Evolutionary conservation across 2,329 filamentous ascomycete genomes (phyloP).

Genomic region (Exophiala aquamarina): DNA sequence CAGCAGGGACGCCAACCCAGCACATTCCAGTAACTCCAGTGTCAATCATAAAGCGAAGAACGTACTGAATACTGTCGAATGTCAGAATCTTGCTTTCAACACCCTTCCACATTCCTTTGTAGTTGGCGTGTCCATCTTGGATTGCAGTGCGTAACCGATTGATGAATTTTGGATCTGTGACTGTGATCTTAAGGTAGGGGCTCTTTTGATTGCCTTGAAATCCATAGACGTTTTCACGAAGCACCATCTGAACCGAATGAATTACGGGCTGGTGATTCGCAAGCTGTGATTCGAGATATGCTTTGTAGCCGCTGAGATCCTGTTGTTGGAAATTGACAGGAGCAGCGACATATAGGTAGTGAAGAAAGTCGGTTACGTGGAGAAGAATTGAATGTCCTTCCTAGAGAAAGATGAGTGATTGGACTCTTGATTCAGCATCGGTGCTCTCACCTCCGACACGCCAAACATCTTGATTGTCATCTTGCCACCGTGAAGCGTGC

Average conservation of each 20-base stretch:
- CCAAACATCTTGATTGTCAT: constrained; percentile 89
- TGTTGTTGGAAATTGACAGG: constrained; percentile 75
- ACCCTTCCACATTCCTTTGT: constrained; percentile 83
- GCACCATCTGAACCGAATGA: constrained; percentile 74
- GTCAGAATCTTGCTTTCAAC: constrained; percentile 74
- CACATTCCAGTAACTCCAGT: constrained; percentile 93
- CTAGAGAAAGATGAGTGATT: constrained; percentile 33
- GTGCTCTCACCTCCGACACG: constrained; percentile 67
- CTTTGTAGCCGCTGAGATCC: constrained; percentile 73
- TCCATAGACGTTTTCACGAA: constrained; percentile 88
- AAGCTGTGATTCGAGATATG: constrained; percentile 76
- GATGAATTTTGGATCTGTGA: constrained; percentile 85
- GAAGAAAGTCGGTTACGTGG: constrained; percentile 92
- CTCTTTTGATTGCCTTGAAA: constrained; percentile 92
- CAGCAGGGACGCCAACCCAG: constrained; percentile 84
- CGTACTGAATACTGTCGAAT: constrained; percentile 94
- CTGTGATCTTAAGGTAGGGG: constrained; percentile 89
- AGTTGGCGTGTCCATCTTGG: constrained; percentile 76
- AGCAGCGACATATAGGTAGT: constrained; percentile 92
- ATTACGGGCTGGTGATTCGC: constrained; percentile 73
- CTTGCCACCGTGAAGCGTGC: constrained; percentile 72
- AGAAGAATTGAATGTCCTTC: constrained; percentile 86
- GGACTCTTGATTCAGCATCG: constrained; percentile 1
- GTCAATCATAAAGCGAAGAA: constrained; percentile 97
- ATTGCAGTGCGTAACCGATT: constrained; percentile 72